Base-by-base conservation (phyloP, 2,329 filamentous ascomycete species). In the Aspergillus thermomutatus region DNA sequence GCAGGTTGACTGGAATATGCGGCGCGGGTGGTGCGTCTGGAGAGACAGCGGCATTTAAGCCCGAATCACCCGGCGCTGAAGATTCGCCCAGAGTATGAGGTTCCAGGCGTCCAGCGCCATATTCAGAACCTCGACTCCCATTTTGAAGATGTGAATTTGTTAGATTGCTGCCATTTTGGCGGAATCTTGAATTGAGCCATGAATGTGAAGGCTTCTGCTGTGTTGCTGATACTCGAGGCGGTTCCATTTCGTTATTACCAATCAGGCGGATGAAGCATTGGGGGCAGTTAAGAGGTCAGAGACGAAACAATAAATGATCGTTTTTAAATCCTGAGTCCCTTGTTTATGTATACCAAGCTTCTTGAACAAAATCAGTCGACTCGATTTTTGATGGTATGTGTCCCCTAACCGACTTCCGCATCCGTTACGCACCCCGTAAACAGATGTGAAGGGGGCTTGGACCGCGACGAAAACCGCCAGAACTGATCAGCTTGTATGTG, bases 231-330 rank as follows among this genome's bases (percentile, higher is more conserved):
- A 49, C 41, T 31, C 19, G 43, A 49, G 31, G 48, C 28, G 40
- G 28, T n/a, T 23, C 41, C 25, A 53, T 31, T 43, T 25, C 7
- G 50, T 37, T 57, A 40, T 9, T n/a, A 40, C 23, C 34, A 56
- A 25, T 54, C 49, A 61, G 28, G 53, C 23, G 25, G 50, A 52
- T 45, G 55, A 48, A 54, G 31, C 61, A 64, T 64, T 50, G 56
- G 57, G 26, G 34, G 27, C 26, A 31, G 23, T 26, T 21, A 11
- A 31, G 19, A 49, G 19, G 40, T n/a, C 19, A 28, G 14, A 26
- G 28, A 40, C 40, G 21, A 21, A 34, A 45, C 11, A 27, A 40
- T 34, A 25, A 23, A 25, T 11, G 28, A 37, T 40, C 23, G 28
- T 17, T 37, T 41, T 49, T 31, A 48, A 37, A 43, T 48, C 23